A percentile compares a stretch with the other conserved stretches of the same genome.
These are phyloP conservation scores for Biscogniauxia sp. DNA, from an alignment of 2,329 filamentous ascomycete genomes.

Conservation along the genomic window DNA sequence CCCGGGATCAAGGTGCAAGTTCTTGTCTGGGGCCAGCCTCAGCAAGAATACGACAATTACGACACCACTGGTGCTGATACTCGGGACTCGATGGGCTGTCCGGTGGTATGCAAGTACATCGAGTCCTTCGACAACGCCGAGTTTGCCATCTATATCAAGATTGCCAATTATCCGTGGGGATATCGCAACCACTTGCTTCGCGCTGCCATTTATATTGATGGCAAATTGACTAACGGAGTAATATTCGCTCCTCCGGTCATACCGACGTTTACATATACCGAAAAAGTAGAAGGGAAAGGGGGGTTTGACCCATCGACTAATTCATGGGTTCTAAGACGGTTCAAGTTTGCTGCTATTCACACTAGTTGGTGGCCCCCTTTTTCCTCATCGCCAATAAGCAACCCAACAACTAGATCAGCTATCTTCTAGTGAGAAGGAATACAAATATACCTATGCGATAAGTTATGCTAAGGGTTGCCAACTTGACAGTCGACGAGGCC, in stretches of 20 bases:
- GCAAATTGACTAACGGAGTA: conserved; percentile 11
- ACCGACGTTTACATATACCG: too few species aligned
- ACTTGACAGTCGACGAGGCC: conserved; percentile 22
- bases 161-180: conserved; percentile 27
- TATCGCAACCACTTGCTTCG: conserved; percentile 21
- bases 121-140: conserved; percentile 28
- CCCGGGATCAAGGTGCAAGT: conserved; percentile 27
- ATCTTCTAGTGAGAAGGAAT: neutral
- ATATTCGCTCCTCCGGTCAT: conserved; percentile 1
- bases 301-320: neutral
- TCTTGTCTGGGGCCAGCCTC: conserved; percentile 13
- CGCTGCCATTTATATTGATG: conserved; percentile 23
- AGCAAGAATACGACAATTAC: conserved; percentile 27
- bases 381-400: neutral
- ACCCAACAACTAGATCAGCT: neutral
- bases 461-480: neutral
- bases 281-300: too few species aligned
- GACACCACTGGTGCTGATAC: conserved; percentile 12
- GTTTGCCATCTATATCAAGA: conserved; percentile 22
- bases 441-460: neutral
- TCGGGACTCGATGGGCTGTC: neutral
- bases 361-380: conserved; percentile 18
- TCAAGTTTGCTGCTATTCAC: conserved; percentile 28
- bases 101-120: conserved; percentile 28
- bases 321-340: conserved; percentile 13